These are phyloP conservation scores for Datura wrightii DNA, from an alignment of 257 asterid genomes.

Conservation along the genomic window DNA sequence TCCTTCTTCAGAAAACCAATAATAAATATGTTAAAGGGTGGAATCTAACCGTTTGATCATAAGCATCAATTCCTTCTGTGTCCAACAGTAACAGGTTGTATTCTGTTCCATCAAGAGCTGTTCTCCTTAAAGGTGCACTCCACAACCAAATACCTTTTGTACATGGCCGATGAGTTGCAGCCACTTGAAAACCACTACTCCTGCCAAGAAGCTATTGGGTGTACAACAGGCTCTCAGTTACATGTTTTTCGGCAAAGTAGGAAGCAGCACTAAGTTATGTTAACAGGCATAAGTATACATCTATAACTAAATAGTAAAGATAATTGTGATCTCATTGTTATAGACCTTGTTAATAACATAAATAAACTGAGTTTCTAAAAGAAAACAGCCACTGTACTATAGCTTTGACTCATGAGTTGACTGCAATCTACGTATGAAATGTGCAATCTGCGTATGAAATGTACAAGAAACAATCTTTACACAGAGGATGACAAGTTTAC, in stretches of 20 bases:
- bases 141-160: conserved; percentile 99
- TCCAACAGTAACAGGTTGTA: conserved; percentile 91
- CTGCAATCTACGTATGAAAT: not conserved
- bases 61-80: conserved; percentile 98
- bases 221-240: conserved; percentile 27
- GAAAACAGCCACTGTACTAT: conserved; percentile 18
- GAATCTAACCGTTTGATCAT: conserved; percentile 92
- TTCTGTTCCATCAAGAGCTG: conserved; percentile 96
- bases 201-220: conserved; percentile 90
- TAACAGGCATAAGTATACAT: not conserved
- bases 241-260: not conserved
- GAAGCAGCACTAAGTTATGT: not conserved
- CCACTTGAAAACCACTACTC: conserved; percentile 99
- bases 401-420: not conserved
- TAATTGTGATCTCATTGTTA: not conserved
- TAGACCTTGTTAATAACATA: not conserved
- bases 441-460: not conserved
- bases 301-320: not conserved
- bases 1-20: not conserved
- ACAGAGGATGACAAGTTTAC: not conserved
- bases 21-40: conserved; percentile 2
- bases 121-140: conserved; percentile 90
- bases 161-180: conserved; percentile 96
- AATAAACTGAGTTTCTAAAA: not conserved
- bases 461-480: not conserved